Evolutionary conservation across 2,329 filamentous ascomycete species (phyloP), one percentile per base, ranked within the genome.

Genomic region (Lachnum nothofagi): DNA sequence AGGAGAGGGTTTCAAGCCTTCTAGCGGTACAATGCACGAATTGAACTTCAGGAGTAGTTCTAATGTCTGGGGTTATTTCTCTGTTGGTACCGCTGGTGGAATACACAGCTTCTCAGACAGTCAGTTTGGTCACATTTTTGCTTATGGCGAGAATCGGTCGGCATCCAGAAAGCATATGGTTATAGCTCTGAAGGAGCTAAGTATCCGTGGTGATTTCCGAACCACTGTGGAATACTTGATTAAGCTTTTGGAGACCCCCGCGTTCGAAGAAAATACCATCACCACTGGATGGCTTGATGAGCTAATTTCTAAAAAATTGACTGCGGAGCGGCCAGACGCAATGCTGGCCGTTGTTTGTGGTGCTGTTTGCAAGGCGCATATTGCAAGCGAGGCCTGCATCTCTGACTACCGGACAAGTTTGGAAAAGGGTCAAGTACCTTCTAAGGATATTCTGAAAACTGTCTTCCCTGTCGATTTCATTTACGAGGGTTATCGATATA

Each of bases 31-130:
- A 45, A 94, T 98, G 82, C 93, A 97, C 75, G 93, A 98, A 67
- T 77, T 98, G 65, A 98, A 98, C 78, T 98, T 98, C 82, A 83
- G 93, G 67, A 94, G 87, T 75, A 95, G 90, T 69, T 97, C 93
- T 56, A 98, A 98, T 61, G 93, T 97, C 48, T 98, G 93, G 93
- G 93, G 93, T 78, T 98, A 98, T 73, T 98, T 98, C 82, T 98
- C 93, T 45, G 93, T 98, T 69, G 88, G 91, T 74, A 93, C 91
- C 8, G 85, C 90, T 48, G 91, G 91, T 74, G 91, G 91, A 71
- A 98, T 98, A 59, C 93, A 98, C 81, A 96, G 89, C 71, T 98
- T 95, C 79, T 97, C 93, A 6, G 93, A 98, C 75, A 94, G 88
- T 65, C 93, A 98, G 67, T 98, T 98, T 63, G 93, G 93, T 72